Percentiles rank a stretch among this genome's conserved stretches.
These are phyloP conservation scores for Blumeriella jaapii DNA, from an alignment of 2,329 filamentous ascomycete species.

Conservation along the genomic window DNA sequence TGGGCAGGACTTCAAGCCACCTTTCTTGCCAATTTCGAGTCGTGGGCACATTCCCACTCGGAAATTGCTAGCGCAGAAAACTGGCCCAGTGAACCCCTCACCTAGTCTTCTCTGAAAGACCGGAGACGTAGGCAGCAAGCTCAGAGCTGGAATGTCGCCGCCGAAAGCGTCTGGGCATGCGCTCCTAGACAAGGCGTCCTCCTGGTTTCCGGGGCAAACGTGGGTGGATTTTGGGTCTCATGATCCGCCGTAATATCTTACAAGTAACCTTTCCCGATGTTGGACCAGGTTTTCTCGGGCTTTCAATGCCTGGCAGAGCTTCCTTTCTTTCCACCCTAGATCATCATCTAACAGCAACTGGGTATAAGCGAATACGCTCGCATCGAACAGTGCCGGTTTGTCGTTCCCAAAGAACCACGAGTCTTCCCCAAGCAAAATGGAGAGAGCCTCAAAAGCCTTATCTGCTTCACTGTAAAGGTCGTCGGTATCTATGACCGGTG, in stretches of 20 bases:
- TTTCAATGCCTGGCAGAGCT: slow-evolving; percentile 44
- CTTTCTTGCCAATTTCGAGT: no score
- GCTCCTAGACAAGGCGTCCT: no score
- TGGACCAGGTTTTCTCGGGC: slow-evolving; percentile 49
- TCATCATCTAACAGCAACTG: slow-evolving; percentile 60
- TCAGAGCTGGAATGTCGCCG: no score
- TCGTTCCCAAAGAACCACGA: slow-evolving; percentile 46
- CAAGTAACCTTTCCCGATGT: slow-evolving; percentile 49
- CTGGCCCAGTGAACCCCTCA: no score
- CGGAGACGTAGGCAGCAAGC: no score
- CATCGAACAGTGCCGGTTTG: slow-evolving; percentile 68
- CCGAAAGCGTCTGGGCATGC: no score
- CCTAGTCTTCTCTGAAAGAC: no score
- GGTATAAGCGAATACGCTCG: slow-evolving; percentile 81
- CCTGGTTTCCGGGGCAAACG: no score
- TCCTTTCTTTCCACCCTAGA: slow-evolving; percentile 47
- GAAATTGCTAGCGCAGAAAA: no score
- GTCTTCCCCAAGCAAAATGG: slow-evolving; percentile 43
- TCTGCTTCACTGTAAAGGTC: slow-evolving; percentile 48
- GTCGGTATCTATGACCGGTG: slow-evolving; percentile 42
- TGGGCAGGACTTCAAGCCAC: no score
- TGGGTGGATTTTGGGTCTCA: slow-evolving; percentile 1
- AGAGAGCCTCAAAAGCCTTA: slow-evolving; percentile 51
- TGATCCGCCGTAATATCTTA: slow-evolving; percentile 23
- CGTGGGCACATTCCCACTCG: no score